phyloP scores from a whole-genome alignment of 2,329 filamentous ascomycete species.

The Nemania bipapillata region DNA sequence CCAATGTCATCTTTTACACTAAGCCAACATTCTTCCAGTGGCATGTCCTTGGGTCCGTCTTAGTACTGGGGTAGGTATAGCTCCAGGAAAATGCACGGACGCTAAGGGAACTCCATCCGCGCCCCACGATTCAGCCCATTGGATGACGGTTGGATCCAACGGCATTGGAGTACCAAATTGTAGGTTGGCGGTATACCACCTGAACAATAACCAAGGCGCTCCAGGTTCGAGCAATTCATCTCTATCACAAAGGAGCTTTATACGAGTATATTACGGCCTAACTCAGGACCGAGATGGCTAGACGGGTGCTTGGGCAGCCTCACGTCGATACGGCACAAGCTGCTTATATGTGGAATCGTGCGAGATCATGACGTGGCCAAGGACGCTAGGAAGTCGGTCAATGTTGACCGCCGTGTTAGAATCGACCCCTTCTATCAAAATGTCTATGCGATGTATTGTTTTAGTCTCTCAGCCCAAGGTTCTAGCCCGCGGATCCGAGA shows the following conservation, averaged over 20 bases:
- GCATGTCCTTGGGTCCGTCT: conserved; percentile 29
- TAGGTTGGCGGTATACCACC: not conserved
- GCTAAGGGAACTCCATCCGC: conserved; percentile 7
- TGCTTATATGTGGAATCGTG: not conserved
- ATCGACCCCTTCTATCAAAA: not conserved
- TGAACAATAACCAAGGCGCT: not conserved
- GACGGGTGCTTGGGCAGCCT: conserved; percentile 1
- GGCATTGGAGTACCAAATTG: conserved; percentile 3
- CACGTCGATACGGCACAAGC: not conserved
- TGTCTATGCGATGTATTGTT: not conserved
- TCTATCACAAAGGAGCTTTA: not conserved
- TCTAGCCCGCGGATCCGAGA: conserved; percentile 10
- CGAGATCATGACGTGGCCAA: conserved; percentile 17
- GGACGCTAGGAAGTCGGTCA: conserved; percentile 14
- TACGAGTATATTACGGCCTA: conserved; percentile 14
- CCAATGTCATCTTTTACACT: not conserved
- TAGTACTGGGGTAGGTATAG: conserved; percentile 28
- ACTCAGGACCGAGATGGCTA: not conserved
- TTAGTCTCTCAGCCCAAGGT: not conserved
- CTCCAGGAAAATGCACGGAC: conserved; percentile 28
- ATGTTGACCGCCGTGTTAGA: not conserved
- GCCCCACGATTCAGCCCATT: conserved; percentile 27
- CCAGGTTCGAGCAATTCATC: not conserved
- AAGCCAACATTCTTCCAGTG: conserved; percentile 22
- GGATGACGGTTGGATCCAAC: conserved; percentile 22